Conservation (phyloP, 257 asterid genomes). For the Nicotiana undulata region DNA sequence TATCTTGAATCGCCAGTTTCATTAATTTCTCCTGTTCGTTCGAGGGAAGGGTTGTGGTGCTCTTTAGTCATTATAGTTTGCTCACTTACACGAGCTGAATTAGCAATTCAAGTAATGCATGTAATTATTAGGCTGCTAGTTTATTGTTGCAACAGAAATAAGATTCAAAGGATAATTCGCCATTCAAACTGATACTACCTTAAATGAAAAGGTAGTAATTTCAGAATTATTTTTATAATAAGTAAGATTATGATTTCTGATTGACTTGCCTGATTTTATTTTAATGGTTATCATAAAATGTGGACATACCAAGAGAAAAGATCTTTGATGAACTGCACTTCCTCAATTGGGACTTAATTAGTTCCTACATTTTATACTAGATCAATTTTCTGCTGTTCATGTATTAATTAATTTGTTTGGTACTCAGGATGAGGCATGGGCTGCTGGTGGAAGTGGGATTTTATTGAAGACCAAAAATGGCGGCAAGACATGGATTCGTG, state of each 20-base stretch:
- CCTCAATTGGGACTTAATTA: not conserved
- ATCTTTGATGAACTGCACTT: not conserved
- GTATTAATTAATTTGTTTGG: not conserved
- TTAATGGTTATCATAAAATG: not conserved
- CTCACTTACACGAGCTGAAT: not conserved
- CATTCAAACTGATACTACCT: not conserved
- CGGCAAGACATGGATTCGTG: conserved; percentile 86
- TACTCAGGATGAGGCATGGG: conserved; percentile 92
- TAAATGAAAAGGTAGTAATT: not conserved
- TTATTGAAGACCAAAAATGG: conserved; percentile 80
- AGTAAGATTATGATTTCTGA: not conserved
- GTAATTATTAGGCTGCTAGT: not conserved
- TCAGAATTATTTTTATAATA: not conserved
- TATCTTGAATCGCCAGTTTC: not conserved
- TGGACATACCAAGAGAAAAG: not conserved
- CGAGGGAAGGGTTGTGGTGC: not conserved
- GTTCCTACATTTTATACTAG: not conserved
- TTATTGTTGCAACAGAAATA: not conserved
- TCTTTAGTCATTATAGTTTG: not conserved
- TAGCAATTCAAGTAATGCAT: not conserved
- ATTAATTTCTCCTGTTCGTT: not conserved
- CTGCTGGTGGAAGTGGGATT: conserved; percentile 97
- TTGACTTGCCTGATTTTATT: not conserved
- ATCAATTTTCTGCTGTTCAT: not conserved
- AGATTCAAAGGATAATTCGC: not conserved